Evolutionary conservation across 345 rosid genomes (phyloP).

Genomic region (Eucalyptus marginata): DNA sequence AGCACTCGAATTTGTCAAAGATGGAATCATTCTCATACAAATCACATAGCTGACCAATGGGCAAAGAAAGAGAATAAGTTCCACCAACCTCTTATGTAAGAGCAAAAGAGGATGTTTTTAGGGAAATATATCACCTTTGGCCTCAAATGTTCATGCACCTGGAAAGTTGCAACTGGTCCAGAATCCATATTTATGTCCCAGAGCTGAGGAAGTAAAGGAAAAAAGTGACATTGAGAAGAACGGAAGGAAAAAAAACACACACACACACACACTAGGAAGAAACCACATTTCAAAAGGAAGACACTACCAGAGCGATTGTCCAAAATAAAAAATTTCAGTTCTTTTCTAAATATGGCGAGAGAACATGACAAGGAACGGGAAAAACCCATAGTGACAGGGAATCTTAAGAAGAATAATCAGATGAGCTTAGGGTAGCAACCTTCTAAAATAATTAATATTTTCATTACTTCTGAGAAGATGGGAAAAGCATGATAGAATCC

Average conservation of each 20-base stretch:
- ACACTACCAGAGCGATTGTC: not conserved
- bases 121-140: slow-evolving; percentile 38
- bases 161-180: slow-evolving; percentile 75
- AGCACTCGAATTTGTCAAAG: slow-evolving; percentile 57
- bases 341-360: not conserved
- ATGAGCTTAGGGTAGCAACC: not conserved
- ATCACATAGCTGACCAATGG: slow-evolving; percentile 47
- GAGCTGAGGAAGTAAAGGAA: slow-evolving; percentile 17
- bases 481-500: not conserved
- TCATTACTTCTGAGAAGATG: not conserved
- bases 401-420: not conserved
- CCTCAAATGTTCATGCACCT: slow-evolving; percentile 88
- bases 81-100: not conserved
- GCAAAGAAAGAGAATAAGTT: not conserved
- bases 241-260: too few species aligned
- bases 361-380: not conserved
- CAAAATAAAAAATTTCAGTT: not conserved
- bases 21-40: slow-evolving; percentile 58
- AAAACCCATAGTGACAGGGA: not conserved
- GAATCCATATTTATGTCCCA: slow-evolving; percentile 94
- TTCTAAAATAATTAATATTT: not conserved
- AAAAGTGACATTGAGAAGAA: not conserved
- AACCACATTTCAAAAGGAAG: not conserved
- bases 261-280: not conserved
- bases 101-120: not conserved